phyloP scores from a whole-genome alignment of 2,329 filamentous ascomycete genomes.

The Claviceps quebecensis region DNA sequence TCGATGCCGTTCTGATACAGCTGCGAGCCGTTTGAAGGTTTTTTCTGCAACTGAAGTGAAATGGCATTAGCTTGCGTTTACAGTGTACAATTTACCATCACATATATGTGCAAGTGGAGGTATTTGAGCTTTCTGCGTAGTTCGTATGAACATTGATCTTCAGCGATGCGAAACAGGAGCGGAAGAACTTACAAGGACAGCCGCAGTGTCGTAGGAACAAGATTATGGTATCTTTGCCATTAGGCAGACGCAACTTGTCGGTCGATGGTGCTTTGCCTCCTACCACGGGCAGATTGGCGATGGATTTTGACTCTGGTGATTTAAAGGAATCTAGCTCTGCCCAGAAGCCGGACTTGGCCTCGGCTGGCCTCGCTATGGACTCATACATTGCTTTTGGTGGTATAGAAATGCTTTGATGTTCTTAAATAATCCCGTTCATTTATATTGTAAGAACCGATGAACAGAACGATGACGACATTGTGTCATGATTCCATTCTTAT shows the following conservation, averaged over 20 bases:
- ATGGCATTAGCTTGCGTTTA: no score
- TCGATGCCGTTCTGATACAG: slow-evolving; percentile 34
- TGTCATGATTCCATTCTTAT: neutral
- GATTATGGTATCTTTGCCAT: slow-evolving; percentile 43
- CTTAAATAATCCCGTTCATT: no score
- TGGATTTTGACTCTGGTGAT: slow-evolving; percentile 25
- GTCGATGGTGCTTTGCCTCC: slow-evolving; percentile 43
- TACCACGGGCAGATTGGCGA: slow-evolving; percentile 34
- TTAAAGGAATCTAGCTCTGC: slow-evolving; percentile 28
- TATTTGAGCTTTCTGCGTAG: no score
- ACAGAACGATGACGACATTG: neutral
- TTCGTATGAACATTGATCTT: no score
- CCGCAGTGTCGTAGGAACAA: slow-evolving; percentile 61
- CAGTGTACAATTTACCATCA: no score
- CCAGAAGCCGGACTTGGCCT: slow-evolving; percentile 14
- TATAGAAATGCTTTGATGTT: neutral
- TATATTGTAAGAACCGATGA: neutral
- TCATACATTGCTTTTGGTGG: slow-evolving; percentile 1
- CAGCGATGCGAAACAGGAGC: neutral
- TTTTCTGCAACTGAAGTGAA: slow-evolving; percentile 48
- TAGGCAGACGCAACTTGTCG: slow-evolving; percentile 35
- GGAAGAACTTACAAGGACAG: slow-evolving; percentile 47
- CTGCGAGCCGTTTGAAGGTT: slow-evolving; percentile 41
- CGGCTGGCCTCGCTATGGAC: neutral
- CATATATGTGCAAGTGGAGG: no score